Evolutionary conservation across 2,329 filamentous ascomycete species (phyloP).

Genomic region (Ophiostoma himal-ulmi): DNA sequence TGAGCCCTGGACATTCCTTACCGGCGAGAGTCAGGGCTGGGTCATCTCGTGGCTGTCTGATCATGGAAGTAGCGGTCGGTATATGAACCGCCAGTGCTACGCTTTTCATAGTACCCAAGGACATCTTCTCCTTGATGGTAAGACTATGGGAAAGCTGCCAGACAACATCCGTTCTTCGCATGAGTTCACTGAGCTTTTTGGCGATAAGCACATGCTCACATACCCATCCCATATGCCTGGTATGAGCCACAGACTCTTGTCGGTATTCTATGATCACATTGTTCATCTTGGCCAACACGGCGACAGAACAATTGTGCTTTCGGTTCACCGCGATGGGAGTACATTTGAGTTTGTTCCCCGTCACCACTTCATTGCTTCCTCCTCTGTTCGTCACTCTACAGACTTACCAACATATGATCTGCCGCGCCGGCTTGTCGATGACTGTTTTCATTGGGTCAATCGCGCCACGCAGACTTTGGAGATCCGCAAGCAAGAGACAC

Average conservation of each 20-base stretch:
- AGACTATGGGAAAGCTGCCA: conserved; percentile 44
- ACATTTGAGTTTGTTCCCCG: conserved; percentile 22
- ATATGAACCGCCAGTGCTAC: conserved; percentile 24
- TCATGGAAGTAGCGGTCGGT: too few relatives aligned
- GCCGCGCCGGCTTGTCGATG: conserved; percentile 44
- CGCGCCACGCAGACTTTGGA: conserved; percentile 40
- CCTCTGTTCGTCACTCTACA: rapidly evolving
- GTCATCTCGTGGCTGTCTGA: neutral
- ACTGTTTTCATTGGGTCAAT: conserved; percentile 58
- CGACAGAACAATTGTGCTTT: conserved; percentile 37
- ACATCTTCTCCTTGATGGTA: conserved; percentile 35
- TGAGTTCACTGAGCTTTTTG: conserved; percentile 48
- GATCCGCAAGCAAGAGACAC: conserved; percentile 35
- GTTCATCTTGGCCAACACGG: conserved; percentile 51
- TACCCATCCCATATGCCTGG: conserved; percentile 47
- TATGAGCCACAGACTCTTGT: conserved; percentile 44
- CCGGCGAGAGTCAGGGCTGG: conserved; percentile 14
- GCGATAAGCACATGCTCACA: conserved; percentile 44
- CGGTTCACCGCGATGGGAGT: neutral
- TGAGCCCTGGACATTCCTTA: conserved; percentile 10
- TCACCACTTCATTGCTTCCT: conserved; percentile 11
- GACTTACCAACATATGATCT: conserved; percentile 43
- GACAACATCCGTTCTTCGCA: conserved; percentile 41
- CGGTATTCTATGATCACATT: neutral
- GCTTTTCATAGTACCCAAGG: conserved; percentile 37